These are phyloP conservation scores for Gossypium australe DNA, from an alignment of 345 rosid species.

Conservation along the genomic window DNA sequence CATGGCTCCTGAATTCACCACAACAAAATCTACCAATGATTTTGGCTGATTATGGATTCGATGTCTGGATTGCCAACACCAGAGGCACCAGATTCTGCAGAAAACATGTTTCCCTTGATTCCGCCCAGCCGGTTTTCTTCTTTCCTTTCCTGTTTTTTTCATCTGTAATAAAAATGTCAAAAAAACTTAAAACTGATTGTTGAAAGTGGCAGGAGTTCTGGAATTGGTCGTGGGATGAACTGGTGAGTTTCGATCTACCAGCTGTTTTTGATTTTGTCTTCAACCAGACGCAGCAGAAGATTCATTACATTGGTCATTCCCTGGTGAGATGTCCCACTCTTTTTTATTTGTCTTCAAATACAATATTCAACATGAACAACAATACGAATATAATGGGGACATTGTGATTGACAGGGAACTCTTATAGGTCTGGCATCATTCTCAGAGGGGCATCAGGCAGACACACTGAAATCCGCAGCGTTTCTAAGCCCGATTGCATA, in stretches of 20 bases:
- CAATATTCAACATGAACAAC: neutral
- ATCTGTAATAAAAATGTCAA: neutral
- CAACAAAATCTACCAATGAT: conserved; percentile 77
- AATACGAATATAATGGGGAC: neutral
- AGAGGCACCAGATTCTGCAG: conserved; percentile 84
- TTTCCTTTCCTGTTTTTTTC: neutral
- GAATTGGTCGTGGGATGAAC: conserved; percentile 98
- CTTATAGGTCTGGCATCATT: conserved; percentile 70
- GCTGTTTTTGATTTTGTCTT: conserved; percentile 61
- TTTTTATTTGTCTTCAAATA: too few relatives aligned
- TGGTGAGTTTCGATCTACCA: conserved; percentile 68
- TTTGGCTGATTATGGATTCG: conserved; percentile 81
- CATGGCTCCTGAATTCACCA: conserved; percentile 81
- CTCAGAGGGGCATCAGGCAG: conserved; percentile 64
- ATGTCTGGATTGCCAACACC: conserved; percentile 86
- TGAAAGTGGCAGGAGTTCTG: conserved; percentile 53
- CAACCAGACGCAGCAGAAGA: conserved; percentile 58
- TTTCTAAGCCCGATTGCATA: conserved; percentile 84
- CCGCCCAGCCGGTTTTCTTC: conserved; percentile 31
- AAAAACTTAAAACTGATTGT: neutral
- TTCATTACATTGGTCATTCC: conserved; percentile 88
- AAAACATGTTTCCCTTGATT: conserved; percentile 49
- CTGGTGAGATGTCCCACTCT: conserved; percentile 35
- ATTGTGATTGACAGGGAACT: conserved; percentile 54
- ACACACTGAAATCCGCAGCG: conserved; percentile 61